phyloP scores from a whole-genome alignment of 306 rosid species.

The Sicyos baderoa region DNA sequence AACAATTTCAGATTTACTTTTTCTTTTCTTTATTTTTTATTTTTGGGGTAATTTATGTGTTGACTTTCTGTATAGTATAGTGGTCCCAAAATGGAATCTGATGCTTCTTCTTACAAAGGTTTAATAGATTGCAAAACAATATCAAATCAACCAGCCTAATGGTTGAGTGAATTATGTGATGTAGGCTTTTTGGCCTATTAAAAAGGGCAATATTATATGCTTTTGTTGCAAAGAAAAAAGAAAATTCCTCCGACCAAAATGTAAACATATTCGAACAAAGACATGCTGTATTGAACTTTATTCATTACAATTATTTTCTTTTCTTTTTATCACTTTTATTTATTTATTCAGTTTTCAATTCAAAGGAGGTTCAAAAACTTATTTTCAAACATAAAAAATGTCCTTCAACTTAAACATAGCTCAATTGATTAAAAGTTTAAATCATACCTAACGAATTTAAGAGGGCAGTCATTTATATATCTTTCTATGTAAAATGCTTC shows the following conservation, averaged over 20 bases:
- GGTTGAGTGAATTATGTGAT: not conserved
- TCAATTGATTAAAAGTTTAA: too few relatives aligned
- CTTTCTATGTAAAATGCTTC: not conserved
- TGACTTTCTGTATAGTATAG: constrained; percentile 5
- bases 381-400: not conserved
- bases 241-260: not conserved
- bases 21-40: not conserved
- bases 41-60: not conserved
- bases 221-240: not conserved
- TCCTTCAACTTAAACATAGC: too few relatives aligned
- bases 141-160: not conserved
- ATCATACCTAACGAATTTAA: too few relatives aligned
- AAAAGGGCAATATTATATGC: not conserved
- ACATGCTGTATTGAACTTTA: not conserved
- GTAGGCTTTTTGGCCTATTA: not conserved
- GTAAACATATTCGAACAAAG: not conserved
- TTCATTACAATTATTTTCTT: not conserved
- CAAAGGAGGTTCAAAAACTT: not conserved
- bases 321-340: not conserved
- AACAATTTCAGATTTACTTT: not conserved
- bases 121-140: not conserved
- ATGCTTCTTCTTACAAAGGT: not conserved
- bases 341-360: not conserved
- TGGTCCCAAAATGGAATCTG: constrained; percentile 5
- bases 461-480: not conserved